Base-by-base conservation (phyloP, 2,329 filamentous ascomycete species). In the Cercospora sp. region DNA sequence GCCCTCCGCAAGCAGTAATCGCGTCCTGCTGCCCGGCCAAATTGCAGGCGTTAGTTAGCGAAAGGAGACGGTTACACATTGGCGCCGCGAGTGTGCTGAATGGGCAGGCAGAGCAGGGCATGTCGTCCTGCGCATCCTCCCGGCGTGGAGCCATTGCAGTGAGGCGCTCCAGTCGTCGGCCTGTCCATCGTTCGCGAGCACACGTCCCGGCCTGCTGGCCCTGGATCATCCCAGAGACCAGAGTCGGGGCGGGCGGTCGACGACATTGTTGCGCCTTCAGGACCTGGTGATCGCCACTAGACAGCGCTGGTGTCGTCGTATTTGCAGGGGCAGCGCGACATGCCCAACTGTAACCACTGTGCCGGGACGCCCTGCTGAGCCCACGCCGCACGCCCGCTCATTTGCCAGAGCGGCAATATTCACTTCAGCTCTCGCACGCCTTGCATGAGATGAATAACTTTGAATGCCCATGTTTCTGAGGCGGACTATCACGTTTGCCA, bases 191-290 rank as follows among this genome's bases (percentile, higher is more conserved):
- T 33, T 51, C 62, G 31, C 36, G 23, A 39, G 45, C 60, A 26
- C 51, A 30, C 60, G 28, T 68, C 57, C 70, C 70, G 66, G 36
- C 33, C 36, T 18, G 36, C 60, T 67, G 70, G 67, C 55, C 59
- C 62, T 60, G 67, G 68, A 66, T 58, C 65, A 48, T 63, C 68
- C 64, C 65, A 67, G 65, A 60, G 61, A 69, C 69, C 67, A 67
- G 60, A 60, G 30, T 66, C 59, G 48, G 36, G 33, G 53, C 53
- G 20, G 53, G 53, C n/a, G 13, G 30, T 20, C 13, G 31, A 42
- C 45, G 60, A 31, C 60, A 48, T 64, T 36, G 58, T 68, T 60
- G 57, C 67, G 64, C 61, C 51, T 60, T 60, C 53, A 61, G 61
- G 45, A 64, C 64, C 63, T 67, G 57, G 64, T 36, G 60, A 62